A percentile compares a stretch with the other conserved stretches of the same genome.
These are phyloP conservation scores for Xerophyta viscosa DNA, from an alignment of 106 monocot genomes.

Conservation along the genomic window DNA sequence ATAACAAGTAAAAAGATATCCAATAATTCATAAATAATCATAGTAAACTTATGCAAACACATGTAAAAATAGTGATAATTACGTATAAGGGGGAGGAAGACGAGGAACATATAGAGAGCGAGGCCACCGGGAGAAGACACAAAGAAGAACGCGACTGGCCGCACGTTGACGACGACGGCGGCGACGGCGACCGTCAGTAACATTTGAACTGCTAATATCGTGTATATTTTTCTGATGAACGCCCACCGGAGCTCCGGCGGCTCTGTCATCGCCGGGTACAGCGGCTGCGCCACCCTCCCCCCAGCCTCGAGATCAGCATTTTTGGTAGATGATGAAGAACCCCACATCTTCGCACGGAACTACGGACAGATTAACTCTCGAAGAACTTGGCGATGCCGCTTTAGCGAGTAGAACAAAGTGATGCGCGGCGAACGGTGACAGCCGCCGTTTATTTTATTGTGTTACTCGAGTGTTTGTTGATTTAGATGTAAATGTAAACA, in stretches of 20 bases:
- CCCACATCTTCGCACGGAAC: conserved; percentile 6
- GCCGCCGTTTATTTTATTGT: too few species aligned
- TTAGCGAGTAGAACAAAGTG: too few species aligned
- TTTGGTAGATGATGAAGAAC: conserved; percentile 4
- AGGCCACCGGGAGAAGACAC: conserved; percentile 49
- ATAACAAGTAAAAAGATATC: background rate
- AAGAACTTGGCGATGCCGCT: too few species aligned
- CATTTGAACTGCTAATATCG: conserved; percentile 71
- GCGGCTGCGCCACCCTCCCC: conserved; percentile 13
- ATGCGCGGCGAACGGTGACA: too few species aligned
- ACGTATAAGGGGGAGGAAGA: conserved; percentile 64
- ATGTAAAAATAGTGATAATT: background rate
- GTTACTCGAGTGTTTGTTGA: too few species aligned
- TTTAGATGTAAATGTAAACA: too few species aligned
- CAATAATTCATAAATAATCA: background rate
- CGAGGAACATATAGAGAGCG: conserved; percentile 63
- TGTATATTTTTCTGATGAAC: conserved; percentile 84
- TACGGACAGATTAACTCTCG: too few species aligned
- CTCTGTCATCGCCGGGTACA: conserved; percentile 84
- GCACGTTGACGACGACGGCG: conserved; percentile 51
- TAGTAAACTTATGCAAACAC: background rate
- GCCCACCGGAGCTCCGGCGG: conserved; percentile 73
- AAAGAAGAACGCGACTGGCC: conserved; percentile 60
- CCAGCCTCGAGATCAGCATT: conserved; percentile 46
- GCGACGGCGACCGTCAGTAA: conserved; percentile 60